Conservation (phyloP, 495 filamentous ascomycete species). For the Astrothelium macrocarpum region DNA sequence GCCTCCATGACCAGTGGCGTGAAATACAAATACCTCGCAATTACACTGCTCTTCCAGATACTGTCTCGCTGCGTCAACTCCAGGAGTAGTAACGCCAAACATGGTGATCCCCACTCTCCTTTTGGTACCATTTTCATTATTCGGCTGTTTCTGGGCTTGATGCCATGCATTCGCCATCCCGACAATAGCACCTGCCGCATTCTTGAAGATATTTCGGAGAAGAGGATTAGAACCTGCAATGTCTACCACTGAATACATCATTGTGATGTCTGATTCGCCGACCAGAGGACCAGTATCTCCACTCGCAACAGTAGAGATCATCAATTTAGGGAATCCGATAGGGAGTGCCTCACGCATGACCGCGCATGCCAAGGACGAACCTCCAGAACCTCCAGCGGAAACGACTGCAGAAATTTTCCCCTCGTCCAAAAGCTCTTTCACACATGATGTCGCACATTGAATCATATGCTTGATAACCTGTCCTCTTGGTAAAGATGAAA, state of each 20-base stretch:
- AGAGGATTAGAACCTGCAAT: constrained; percentile 55
- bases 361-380: constrained; percentile 45
- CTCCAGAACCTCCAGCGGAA: constrained; percentile 47
- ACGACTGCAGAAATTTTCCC: constrained; percentile 45
- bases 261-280: constrained; percentile 55
- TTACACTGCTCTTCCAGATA: constrained; percentile 34
- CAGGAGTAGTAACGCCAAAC: constrained; percentile 65
- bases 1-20: constrained; percentile 59
- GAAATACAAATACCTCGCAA: constrained; percentile 56
- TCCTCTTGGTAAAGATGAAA: constrained; percentile 34
- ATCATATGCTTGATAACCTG: constrained; percentile 45
- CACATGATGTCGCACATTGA: constrained; percentile 28
- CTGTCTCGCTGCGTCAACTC: constrained; percentile 40
- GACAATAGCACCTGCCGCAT: constrained; percentile 49
- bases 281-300: constrained; percentile 50
- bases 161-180: constrained; percentile 45
- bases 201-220: constrained; percentile 45
- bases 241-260: constrained; percentile 64
- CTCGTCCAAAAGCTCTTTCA: constrained; percentile 29
- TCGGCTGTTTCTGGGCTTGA: constrained; percentile 14
- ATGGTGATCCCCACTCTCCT: constrained; percentile 53
- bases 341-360: constrained; percentile 52
- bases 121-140: constrained; percentile 21
- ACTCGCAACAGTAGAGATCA: constrained; percentile 58
- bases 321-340: constrained; percentile 57